Evolutionary conservation across 257 asterid species (phyloP).

Genomic region (Solanum neorickii): DNA sequence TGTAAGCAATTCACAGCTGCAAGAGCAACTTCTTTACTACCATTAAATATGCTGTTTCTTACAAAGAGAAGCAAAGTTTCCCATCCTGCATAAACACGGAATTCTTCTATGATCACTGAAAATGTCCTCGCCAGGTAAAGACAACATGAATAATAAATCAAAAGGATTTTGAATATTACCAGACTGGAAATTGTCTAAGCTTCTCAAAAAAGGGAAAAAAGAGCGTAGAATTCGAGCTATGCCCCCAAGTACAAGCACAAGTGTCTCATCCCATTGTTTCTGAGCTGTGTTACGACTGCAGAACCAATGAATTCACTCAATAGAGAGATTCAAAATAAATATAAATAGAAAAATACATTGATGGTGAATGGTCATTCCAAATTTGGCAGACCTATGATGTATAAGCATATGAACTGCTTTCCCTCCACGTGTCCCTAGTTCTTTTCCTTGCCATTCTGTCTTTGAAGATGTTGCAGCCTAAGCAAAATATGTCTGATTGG

Average conservation of each 20-base stretch:
- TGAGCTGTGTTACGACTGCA: constrained; percentile 98
- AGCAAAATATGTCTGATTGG: constrained; percentile 8
- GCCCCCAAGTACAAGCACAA: constrained; percentile 91
- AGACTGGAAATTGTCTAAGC: constrained; percentile 56
- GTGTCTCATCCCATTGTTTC: constrained; percentile 99
- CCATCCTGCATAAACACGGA: constrained; percentile 58
- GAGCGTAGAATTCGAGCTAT: constrained; percentile 81
- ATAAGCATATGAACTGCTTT: constrained; percentile 98
- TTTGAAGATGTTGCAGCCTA: constrained; percentile 97
- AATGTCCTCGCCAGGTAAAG: background rate
- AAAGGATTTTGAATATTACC: constrained; percentile 27
- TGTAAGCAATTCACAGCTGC: constrained; percentile 95
- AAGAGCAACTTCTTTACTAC: constrained; percentile 90
- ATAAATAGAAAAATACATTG: background rate
- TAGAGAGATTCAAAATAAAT: background rate
- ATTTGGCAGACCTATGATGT: constrained; percentile 72
- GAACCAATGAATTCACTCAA: constrained; percentile 1
- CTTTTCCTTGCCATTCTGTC: constrained; percentile 98
- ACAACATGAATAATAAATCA: background rate
- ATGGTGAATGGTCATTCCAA: constrained; percentile 2
- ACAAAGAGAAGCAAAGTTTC: constrained; percentile 67
- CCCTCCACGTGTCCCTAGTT: constrained; percentile 95
- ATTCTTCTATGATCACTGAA: background rate
- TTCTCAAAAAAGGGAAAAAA: constrained; percentile 68
- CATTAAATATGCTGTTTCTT: constrained; percentile 71